Base-by-base conservation (phyloP, 2,329 filamentous ascomycete species). In the Balansia obtecta region DNA sequence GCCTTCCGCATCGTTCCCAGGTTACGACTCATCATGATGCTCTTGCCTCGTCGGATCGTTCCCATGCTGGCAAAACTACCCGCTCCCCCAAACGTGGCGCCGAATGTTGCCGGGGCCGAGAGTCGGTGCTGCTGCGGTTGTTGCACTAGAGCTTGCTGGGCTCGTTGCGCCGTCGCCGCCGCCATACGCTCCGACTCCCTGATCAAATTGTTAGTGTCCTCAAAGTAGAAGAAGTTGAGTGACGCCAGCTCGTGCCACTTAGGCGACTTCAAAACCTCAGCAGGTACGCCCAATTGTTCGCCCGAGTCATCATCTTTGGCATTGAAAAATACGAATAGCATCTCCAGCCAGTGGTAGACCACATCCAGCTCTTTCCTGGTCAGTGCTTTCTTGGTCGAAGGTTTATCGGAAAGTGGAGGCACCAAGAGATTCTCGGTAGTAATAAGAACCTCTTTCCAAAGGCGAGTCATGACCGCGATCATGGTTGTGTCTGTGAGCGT, bases 171-270 rank as follows among this genome's bases (percentile, higher is more conserved):
- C 4, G 86, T 94, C 40, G 89, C 88, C 2, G 87, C 84, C 3
- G 90, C 91, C 86, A 98, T 98, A 50, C 88, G 81, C 68, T 98
- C 93, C 2, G 88, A 95, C n/a, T 88, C 95, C 47, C 91, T 85
- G 59, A 97, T 88, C 12, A 98, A 77, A 59, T 86, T 90, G 54
- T 94, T 87, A 1, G 89, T 95, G 33, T 85, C 79, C 61, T 97
- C 90, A 63, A 93, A 94, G 72, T 98, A 98, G 75, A 97, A 98
- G 76, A 97, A 98, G 71, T 95, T 95, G 55, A 98, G 79, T 54
- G 88, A 91, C 57, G 93, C 88, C 49, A 98, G 80, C 67, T 98
- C 93, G 72, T 96, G 90, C 74, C 95, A 98, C 76, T 98, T 98
- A 63, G 91, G 88, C 57, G 88, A 95, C 69, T 95, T 95, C 63